phyloP scores from a whole-genome alignment of 225 moss, liverwort and hornwort species.

The Ulota crispa region DNA sequence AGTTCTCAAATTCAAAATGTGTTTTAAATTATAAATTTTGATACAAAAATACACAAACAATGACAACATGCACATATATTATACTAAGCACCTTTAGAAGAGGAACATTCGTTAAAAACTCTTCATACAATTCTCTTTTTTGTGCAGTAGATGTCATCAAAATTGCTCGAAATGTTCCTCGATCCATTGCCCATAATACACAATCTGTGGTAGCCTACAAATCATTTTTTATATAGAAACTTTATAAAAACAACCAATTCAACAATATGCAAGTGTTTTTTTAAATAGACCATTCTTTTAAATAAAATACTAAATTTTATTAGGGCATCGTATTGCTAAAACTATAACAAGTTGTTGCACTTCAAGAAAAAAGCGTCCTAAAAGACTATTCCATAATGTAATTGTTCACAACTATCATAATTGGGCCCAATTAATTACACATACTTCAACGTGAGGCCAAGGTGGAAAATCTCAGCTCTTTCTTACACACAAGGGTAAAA shows the following conservation, averaged over 20 bases:
- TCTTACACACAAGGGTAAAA: too few species aligned
- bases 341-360: too few species aligned
- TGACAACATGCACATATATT: neutral
- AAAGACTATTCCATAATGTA: too few species aligned
- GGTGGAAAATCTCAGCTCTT: too few species aligned
- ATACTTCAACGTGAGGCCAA: too few species aligned
- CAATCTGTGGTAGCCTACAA: constrained; percentile 71
- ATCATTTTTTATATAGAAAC: neutral
- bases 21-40: neutral
- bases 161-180: constrained; percentile 65
- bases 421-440: too few species aligned
- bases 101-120: constrained; percentile 67
- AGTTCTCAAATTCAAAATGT: too few species aligned
- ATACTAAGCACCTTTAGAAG: constrained; percentile 50
- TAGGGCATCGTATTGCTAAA: too few species aligned
- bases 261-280: neutral
- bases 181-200: constrained; percentile 82
- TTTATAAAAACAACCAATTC: neutral
- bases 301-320: too few species aligned
- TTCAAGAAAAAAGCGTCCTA: too few species aligned
- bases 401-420: too few species aligned
- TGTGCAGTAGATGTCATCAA: constrained; percentile 72
- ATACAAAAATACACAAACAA: neutral
- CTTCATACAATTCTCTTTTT: constrained; percentile 73
- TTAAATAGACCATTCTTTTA: too few species aligned